Base-by-base conservation (phyloP, 2,329 filamentous ascomycete species). In the Ceratocystiopsis minuta region DNA sequence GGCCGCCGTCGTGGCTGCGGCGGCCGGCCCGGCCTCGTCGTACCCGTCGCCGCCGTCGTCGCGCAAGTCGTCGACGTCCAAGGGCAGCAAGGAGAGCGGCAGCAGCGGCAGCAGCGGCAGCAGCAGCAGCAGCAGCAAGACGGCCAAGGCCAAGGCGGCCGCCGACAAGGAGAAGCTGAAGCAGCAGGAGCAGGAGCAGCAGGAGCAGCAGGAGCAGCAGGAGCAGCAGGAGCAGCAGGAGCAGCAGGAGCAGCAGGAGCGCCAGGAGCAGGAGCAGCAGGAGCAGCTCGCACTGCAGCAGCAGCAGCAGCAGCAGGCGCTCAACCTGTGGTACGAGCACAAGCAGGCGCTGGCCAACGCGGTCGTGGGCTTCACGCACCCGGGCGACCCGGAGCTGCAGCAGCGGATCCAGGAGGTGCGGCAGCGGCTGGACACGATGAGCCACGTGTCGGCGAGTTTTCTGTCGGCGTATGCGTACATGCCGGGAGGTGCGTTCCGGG, bases 281-380 rank as follows among this genome's bases (percentile, higher is more conserved):
- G 4, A 20, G 20, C 20, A 20, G 20, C 20, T 20, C 4, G 20
- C 20, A 4, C 20, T 20, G 4, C 20, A 20, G 20, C 20, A 20
- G 42, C 56, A 60, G 51, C 55, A 57, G 51, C 64, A 67, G 43
- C 55, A 59, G 50, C 54, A 57, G 51, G 64, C 66, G 39, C 57
- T 67, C 41, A 64, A 71, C 46, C 62, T 70, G 51, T 75, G 70
- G 71, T 60, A 70, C 52, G 69, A 76, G 48, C 73, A 78, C 58
- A 77, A 72, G 57, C 69, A 67, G 53, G 68, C 67, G 34, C 67
- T 84, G 39, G 69, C 79, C 50, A 65, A 65, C 46, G 70, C 80
- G 35, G 62, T 78, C 37, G 59, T 62, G 41, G 60, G 58, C 38
- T 63, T 70, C 45, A 55, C 52, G 50, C 63, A 66, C 52, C 68